phyloP scores from a whole-genome alignment of 805 yeast species.

The Metschnikowia drakensbergensis region DNA sequence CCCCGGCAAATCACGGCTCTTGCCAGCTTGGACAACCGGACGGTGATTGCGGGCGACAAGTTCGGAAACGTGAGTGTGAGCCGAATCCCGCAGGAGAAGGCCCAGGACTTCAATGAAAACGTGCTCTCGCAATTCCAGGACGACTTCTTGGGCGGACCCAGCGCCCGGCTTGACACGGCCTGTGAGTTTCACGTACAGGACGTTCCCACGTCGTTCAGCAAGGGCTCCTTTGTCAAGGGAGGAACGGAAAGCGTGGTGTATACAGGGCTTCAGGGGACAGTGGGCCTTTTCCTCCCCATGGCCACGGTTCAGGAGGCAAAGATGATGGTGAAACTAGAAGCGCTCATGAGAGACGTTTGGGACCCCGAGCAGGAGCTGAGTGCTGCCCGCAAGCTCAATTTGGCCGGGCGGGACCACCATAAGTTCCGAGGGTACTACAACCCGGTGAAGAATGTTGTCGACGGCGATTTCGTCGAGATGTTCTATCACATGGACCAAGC shows the following conservation, averaged over 20 bases:
- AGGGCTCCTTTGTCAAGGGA: conserved; percentile 52
- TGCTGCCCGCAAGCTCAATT: conserved; percentile 25
- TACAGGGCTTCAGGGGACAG: conserved; percentile 75
- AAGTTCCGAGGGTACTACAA: conserved; percentile 73
- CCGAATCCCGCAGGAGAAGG: conserved; percentile 51
- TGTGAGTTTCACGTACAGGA: conserved; percentile 70
- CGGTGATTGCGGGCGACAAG: conserved; percentile 80
- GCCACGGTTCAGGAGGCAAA: conserved; percentile 57
- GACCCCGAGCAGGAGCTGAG: conserved; percentile 25
- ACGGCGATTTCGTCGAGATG: conserved; percentile 81
- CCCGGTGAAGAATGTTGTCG: conserved; percentile 74
- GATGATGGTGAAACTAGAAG: conserved; percentile 55
- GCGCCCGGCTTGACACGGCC: conserved; percentile 45
- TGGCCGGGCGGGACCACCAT: conserved; percentile 65
- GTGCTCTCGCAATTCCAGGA: conserved; percentile 28
- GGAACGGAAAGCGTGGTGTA: conserved; percentile 67
- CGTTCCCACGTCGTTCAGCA: conserved; percentile 57
- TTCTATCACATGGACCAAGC: conserved; percentile 37
- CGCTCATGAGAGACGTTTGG: conserved; percentile 32
- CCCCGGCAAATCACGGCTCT: conserved; percentile 64
- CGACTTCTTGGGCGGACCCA: conserved; percentile 45
- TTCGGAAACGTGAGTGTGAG: conserved; percentile 77
- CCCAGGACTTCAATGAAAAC: conserved; percentile 50
- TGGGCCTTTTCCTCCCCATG: conserved; percentile 73
- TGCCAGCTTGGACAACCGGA: conserved; percentile 63